Percentiles rank a stretch among this genome's conserved stretches.
Evolutionary conservation across 805 yeast genomes (phyloP).

Genomic region (Cyberlindnera xylosilytica): DNA sequence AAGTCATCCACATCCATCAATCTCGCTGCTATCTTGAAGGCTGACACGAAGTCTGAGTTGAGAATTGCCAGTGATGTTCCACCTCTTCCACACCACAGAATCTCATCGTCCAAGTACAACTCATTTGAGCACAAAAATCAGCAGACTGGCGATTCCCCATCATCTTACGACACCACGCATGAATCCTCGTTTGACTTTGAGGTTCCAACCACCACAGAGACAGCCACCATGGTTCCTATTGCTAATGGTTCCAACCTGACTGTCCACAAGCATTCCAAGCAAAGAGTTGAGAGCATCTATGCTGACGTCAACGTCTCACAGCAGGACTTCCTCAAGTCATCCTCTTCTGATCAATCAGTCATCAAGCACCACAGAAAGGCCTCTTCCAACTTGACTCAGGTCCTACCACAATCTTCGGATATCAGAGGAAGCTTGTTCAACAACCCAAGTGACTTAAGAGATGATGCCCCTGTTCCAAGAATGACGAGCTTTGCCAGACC

Average conservation of each 20-base stretch:
- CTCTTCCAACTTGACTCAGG: conserved; percentile 11
- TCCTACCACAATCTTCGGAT: conserved; percentile 15
- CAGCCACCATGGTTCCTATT: conserved; percentile 25
- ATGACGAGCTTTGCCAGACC: conserved; percentile 16
- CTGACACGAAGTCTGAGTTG: conserved; percentile 7
- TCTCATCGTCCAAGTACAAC: conserved; percentile 26
- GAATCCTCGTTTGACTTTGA: conserved; percentile 28
- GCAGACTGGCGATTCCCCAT: conserved; percentile 6
- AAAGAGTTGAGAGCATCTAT: conserved; percentile 25
- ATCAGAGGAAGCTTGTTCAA: conserved; percentile 25
- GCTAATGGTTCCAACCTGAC: conserved; percentile 27
- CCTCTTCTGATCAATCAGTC: conserved; percentile 20
- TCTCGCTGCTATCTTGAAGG: conserved; percentile 22
- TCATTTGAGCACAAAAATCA: conserved; percentile 13
- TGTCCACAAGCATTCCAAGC: conserved; percentile 17
- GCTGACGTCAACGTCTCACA: conserved; percentile 17
- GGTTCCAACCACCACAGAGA: conserved; percentile 23
- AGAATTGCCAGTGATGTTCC: conserved; percentile 9
- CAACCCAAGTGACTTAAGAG: conserved; percentile 21
- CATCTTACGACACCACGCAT: conserved; percentile 9
- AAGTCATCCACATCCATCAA: conserved; percentile 28
- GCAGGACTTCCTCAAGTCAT: conserved; percentile 10
- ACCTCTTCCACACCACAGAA: conserved; percentile 15
- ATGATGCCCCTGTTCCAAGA: conserved; percentile 13
- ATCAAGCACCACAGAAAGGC: conserved; percentile 25